phyloP scores from a whole-genome alignment of 192 early-diverging fungal species.

The Cetraspora pellucida region DNA sequence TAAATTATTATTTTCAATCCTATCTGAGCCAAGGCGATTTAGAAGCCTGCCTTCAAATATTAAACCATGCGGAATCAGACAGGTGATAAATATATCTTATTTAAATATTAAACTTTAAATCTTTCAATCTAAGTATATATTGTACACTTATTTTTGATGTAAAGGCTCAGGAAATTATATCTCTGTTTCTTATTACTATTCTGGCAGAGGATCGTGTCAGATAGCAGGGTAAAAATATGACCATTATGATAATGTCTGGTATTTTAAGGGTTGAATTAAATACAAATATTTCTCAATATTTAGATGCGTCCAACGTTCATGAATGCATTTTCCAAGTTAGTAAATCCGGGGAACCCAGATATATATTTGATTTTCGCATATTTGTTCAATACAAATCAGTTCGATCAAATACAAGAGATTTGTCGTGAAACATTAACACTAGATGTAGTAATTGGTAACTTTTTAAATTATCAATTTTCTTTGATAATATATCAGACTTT shows the following conservation, averaged over 20 bases:
- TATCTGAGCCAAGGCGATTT: not conserved
- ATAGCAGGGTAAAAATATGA: not conserved
- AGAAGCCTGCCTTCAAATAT: not conserved
- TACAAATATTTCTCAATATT: not conserved
- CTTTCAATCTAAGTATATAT: not conserved
- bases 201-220: not conserved
- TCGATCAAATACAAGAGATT: conserved; percentile 13
- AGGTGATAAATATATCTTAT: not conserved
- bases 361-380: conserved; percentile 27
- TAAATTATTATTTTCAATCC: not conserved
- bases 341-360: conserved; percentile 6
- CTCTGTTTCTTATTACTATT: conserved; percentile 18
- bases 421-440: conserved; percentile 3
- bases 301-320: not conserved
- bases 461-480: not conserved
- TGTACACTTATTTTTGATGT: not conserved
- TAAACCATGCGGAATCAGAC: conserved; percentile 13
- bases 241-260: not conserved
- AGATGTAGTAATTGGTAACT: conserved; percentile 20
- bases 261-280: not conserved
- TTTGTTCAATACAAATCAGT: conserved; percentile 12
- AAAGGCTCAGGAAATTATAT: conserved; percentile 23
- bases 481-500: not conserved
- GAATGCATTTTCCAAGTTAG: not conserved
- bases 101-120: not conserved